Base-by-base conservation (phyloP, 768 basidiomycete species). In the Mycena belliarum region DNA sequence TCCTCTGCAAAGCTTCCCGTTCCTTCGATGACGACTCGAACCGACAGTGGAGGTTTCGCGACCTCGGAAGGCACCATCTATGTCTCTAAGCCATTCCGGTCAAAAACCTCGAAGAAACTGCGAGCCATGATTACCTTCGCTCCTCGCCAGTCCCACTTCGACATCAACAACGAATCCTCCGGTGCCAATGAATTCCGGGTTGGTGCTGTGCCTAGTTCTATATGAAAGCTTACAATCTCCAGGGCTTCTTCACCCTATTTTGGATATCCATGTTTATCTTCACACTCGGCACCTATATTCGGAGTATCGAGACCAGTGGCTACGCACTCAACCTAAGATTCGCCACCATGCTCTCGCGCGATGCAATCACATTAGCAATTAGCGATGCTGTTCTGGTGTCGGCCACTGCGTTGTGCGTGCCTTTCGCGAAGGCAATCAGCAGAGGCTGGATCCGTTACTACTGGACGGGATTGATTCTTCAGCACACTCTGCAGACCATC, bases 211-310 rank as follows among this genome's bases (percentile, higher is more conserved):
- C 26, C 12, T 45, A 42, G 26, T 18, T 35, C 12, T 32, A 15
- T 29, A 21, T 37, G 26, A 42, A 42, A 46, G 26, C 43, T 49
- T 56, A 37, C 60, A 42, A 51, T 57, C 57, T 25, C n/a, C 65
- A 91, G 88, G 96, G 96, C 1, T 98, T 98, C 77, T 98, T 94
- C 73, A 85, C 90, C 4, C 81, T 98, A 48, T 98, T 98, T 75
- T 98, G 97, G 87, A 85, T 91, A 53, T 88, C 88, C 21, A 83
- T 95, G 63, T 94, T 91, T 65, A 81, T 96, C 48, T 86, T 93
- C 68, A 83, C 87, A 12, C 69, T 94, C 38, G 81, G 87, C 63
- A 91, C 90, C 4, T 93, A 91, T 72, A 76, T 93, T 50, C 81
- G 79, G 49, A 86, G 87, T 69, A 85, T 89, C 62, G 88, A 94